Base-by-base conservation (phyloP, 2,329 filamentous ascomycete genomes). In the Fusarium musae region DNA sequence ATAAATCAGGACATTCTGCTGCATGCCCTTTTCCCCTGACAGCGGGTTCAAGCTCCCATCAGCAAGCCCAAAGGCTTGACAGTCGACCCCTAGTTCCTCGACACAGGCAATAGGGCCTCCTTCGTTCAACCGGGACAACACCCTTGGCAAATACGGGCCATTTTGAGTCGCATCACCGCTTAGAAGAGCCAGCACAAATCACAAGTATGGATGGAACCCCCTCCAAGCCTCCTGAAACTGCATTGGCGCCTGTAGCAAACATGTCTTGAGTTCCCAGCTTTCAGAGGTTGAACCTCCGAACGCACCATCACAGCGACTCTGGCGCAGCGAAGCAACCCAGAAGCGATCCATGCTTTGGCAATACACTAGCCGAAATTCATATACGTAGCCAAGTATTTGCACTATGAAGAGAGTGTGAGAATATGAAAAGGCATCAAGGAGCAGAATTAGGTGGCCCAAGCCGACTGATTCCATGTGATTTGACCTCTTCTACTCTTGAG, bases 341-440 rank as follows among this genome's bases (percentile, higher is more conserved):
- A 40, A 73, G 70, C 28, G 63, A 70, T 21, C 67, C 71, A n/a
- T 74, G 74, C 36, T 70, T 79, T 28, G 70, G 75, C 23, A 73
- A 66, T 17, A 61, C 72, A 15, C 44, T 78, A n/a, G 65, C 61
- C 16, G 75, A 78, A 53, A 66, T 72, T n/a, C 72, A 75, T 30
- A 73, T 75, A 42, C 72, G 72, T 23, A 75, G 76, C 49, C 69
- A 57, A 23, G 40, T 78, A 42, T 78, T 79, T 72, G 74, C 39
- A 67, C 69, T 50, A 76, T 79, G 53, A 67, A 59, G 36, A 75
- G 69, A 39, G 61, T 63, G 52, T 72, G 34, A 70, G 74, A 42
- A 69, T 56, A 54, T 37, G 46, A 59, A 37, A 47, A 28, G 40
- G 42, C 21, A 59, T 26, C 16, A 34, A 50, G 16, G 28, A 34